phyloP scores from a whole-genome alignment of 139 green algal genomes.

The Chara braunii region DNA sequence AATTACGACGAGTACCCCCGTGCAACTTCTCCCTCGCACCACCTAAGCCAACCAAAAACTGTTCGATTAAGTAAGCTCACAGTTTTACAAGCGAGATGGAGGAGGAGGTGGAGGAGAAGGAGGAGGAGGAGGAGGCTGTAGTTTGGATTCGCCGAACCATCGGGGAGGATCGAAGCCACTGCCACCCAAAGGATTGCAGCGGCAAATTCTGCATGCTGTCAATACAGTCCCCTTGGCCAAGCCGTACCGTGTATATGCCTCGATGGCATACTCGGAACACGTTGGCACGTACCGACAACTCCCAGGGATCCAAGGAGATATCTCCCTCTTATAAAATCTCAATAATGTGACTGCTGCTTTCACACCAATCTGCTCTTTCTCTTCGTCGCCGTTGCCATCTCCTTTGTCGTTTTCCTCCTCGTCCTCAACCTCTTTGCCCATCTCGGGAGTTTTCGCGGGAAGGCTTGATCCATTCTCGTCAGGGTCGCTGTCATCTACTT shows the following conservation, averaged over 20 bases:
- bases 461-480: too few relatives aligned
- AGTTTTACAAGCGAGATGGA: too few relatives aligned
- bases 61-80: too few relatives aligned
- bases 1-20: too few relatives aligned
- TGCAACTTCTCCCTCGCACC: too few relatives aligned
- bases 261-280: conserved; percentile 30
- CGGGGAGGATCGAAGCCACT: conserved; percentile 21
- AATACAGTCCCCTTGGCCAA: neutral
- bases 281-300: conserved; percentile 34
- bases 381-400: neutral
- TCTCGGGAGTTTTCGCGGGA: too few relatives aligned
- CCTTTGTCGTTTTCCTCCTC: neutral
- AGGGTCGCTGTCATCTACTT: too few relatives aligned
- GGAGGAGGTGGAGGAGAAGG: too few relatives aligned
- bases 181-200: conserved; percentile 6
- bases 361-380: neutral
- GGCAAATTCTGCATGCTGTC: conserved; percentile 4
- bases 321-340: neutral
- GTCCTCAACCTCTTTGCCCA: neutral
- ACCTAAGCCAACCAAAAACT: too few relatives aligned
- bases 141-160: conserved; percentile 17
- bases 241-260: conserved; percentile 8
- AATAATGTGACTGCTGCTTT: neutral
- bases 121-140: too few relatives aligned
- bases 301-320: conserved; percentile 25